phyloP scores from a whole-genome alignment of 371 early-diverging fungal genomes.

The Saksenaea vasiformis region DNA sequence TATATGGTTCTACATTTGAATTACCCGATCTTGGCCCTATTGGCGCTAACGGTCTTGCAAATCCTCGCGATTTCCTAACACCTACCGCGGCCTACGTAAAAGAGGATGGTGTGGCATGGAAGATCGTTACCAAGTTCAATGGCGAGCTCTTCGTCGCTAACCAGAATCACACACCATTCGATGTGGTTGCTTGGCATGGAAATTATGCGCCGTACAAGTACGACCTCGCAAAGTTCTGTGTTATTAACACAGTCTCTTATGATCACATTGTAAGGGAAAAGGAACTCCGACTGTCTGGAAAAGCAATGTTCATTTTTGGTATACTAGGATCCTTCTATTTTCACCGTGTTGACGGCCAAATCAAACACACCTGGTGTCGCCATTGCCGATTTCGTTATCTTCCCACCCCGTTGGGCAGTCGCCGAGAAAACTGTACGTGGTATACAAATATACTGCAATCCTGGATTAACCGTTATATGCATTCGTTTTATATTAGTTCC shows the following conservation, averaged over 20 bases:
- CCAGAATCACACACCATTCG: conserved; percentile 89
- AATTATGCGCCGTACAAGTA: conserved; percentile 98
- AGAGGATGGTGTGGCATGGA: conserved; percentile 55
- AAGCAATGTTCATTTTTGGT: neutral
- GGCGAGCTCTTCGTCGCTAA: conserved; percentile 73
- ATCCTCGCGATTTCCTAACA: conserved; percentile 90
- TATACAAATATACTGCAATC: neutral
- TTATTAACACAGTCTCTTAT: conserved; percentile 87
- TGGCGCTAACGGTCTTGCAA: conserved; percentile 95
- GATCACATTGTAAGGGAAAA: conserved; percentile 81
- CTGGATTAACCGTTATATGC: neutral
- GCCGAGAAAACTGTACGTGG: conserved; percentile 77
- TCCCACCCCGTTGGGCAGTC: conserved; percentile 97
- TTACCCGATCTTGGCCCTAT: conserved; percentile 96
- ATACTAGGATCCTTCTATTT: conserved; percentile 88
- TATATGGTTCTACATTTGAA: conserved; percentile 87
- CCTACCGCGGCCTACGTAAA: conserved; percentile 85
- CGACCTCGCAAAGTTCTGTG: conserved; percentile 82
- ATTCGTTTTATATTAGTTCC: conserved; percentile 52
- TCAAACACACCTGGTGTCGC: conserved; percentile 88
- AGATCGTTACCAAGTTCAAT: conserved; percentile 83
- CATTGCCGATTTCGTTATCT: conserved; percentile 95
- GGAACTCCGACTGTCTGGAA: neutral
- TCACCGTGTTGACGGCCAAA: conserved; percentile 93
- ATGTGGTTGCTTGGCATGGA: conserved; percentile 98